phyloP scores from a whole-genome alignment of 108 stramenopile species.

The Nannochloropsis gaditana region DNA sequence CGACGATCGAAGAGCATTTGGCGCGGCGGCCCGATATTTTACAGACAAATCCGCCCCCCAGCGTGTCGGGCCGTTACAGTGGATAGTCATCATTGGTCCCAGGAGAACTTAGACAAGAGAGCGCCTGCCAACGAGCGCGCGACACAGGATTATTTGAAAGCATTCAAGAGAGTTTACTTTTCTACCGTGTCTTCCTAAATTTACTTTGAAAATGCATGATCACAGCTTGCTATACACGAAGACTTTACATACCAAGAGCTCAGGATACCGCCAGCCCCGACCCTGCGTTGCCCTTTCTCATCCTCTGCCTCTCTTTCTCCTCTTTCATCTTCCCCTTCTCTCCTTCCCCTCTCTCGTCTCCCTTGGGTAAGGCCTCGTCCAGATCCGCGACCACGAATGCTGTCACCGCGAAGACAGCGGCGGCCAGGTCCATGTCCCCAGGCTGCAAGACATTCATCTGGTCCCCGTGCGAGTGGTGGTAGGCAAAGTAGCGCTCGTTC shows the following conservation, averaged over 20 bases:
- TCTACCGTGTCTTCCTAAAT: too few relatives aligned
- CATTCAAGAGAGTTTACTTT: too few relatives aligned
- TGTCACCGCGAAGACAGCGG: background rate
- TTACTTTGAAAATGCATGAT: too few relatives aligned
- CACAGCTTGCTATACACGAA: too few relatives aligned
- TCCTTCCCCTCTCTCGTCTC: background rate
- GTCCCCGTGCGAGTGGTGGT: background rate
- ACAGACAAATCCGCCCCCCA: background rate
- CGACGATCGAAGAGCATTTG: slow-evolving; percentile 64
- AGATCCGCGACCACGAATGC: background rate
- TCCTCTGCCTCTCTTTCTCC: background rate
- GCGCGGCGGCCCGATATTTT: background rate
- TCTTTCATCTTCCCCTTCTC: background rate
- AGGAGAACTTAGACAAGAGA: too few relatives aligned
- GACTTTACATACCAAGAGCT: too few relatives aligned
- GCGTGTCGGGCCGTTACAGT: background rate
- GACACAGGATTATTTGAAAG: too few relatives aligned
- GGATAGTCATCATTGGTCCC: background rate
- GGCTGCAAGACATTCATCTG: background rate
- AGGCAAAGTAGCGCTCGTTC: background rate
- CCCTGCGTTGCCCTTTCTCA: background rate
- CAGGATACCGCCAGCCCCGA: too few relatives aligned
- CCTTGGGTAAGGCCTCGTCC: background rate
- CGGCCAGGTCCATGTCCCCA: slow-evolving; percentile 5
- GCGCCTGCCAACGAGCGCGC: too few relatives aligned